These are phyloP conservation scores for Quercus lobata DNA, from an alignment of 331 rosid genomes.

Conservation along the genomic window DNA sequence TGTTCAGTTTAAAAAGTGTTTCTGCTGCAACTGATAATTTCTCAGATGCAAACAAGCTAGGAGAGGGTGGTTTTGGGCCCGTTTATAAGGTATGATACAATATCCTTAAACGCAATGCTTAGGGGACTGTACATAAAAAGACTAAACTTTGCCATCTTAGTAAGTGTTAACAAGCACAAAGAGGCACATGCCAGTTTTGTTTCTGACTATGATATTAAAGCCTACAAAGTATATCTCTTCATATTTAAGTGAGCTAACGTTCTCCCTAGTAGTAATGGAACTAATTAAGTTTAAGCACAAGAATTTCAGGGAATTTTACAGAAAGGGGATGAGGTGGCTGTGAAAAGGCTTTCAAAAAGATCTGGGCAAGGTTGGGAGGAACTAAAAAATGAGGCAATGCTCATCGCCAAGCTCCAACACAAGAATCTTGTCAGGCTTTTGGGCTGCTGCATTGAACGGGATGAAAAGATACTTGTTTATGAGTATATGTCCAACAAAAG, in stretches of 20 bases:
- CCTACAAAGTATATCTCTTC: too few relatives aligned
- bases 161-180: too few relatives aligned
- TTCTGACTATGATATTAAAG: neutral
- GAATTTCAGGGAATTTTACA: too few relatives aligned
- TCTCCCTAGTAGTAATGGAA: neutral
- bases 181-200: too few relatives aligned
- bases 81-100: conserved; percentile 28
- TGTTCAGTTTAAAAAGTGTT: conserved; percentile 30
- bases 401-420: neutral
- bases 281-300: neutral
- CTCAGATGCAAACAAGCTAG: conserved; percentile 24
- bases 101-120: neutral
- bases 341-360: conserved; percentile 25
- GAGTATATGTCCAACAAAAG: neutral
- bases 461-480: neutral
- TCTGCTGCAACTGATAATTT: conserved; percentile 24
- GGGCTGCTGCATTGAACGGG: neutral
- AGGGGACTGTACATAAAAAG: too few relatives aligned
- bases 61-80: conserved; percentile 49
- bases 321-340: conserved; percentile 20
- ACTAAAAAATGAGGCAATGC: conserved; percentile 19
- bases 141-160: too few relatives aligned
- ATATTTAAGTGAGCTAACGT: too few relatives aligned
- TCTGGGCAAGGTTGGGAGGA: conserved; percentile 5
- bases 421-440: neutral